Percentiles rank a stretch among this genome's conserved stretches.
Conservation (phyloP, 768 basidiomycete genomes). For the Hebeloma cylindrosporum region DNA sequence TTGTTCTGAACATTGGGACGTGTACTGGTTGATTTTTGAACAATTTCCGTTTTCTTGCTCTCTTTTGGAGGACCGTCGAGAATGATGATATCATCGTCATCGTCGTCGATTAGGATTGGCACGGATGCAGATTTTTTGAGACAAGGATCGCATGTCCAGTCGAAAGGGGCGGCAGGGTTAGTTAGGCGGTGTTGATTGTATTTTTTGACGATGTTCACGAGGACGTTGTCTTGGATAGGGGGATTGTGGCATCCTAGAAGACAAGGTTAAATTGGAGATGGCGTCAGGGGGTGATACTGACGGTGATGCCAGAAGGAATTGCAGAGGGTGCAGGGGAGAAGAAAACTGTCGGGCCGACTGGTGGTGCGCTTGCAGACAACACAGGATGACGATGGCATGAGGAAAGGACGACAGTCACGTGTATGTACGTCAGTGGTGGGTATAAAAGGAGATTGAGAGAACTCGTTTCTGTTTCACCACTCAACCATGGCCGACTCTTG, state of each 20-base stretch:
- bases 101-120: slow-evolving; percentile 1
- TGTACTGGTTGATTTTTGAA: too few relatives aligned
- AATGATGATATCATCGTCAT: slow-evolving; percentile 1
- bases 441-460: too few relatives aligned
- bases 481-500: slow-evolving; percentile 58
- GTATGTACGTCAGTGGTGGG: slow-evolving; percentile 19
- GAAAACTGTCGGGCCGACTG: slow-evolving; percentile 29
- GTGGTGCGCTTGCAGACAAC: slow-evolving; percentile 24
- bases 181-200: slow-evolving; percentile 12
- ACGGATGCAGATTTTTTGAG: slow-evolving; percentile 5
- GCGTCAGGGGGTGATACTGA: slow-evolving; percentile 17
- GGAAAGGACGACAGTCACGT: slow-evolving; percentile 8
- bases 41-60: neutral
- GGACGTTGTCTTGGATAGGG: slow-evolving; percentile 30
- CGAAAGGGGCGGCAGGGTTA: slow-evolving; percentile 4
- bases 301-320: slow-evolving; percentile 37
- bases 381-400: slow-evolving; percentile 17
- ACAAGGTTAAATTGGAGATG: neutral
- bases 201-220: slow-evolving; percentile 29
- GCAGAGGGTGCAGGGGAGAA: slow-evolving; percentile 34
- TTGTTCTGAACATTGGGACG: neutral
- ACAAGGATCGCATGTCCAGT: slow-evolving; percentile 22
- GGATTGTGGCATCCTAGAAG: slow-evolving; percentile 37
- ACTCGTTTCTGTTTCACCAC: slow-evolving; percentile 4
- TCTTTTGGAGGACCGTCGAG: neutral